Percentiles rank a stretch among this genome's conserved stretches.
These are phyloP conservation scores for Haberlea rhodopensis DNA, from an alignment of 257 asterid species.

Conservation along the genomic window DNA sequence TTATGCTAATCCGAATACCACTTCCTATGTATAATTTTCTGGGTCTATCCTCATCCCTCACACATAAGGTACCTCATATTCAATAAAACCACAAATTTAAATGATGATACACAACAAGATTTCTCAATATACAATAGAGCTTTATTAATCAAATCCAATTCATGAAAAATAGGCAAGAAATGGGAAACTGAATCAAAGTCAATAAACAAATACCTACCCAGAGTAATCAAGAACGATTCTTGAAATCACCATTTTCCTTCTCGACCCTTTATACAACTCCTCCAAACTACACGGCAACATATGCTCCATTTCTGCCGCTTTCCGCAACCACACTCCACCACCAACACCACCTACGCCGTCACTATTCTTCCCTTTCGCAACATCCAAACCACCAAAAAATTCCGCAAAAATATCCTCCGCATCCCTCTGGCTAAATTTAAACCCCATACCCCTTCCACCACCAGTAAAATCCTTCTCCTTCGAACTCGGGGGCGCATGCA, in stretches of 20 bases:
- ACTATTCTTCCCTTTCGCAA: conserved; percentile 29
- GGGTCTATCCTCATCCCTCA: no score
- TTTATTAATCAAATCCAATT: neutral
- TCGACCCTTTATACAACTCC: conserved; percentile 85
- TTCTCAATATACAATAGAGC: conserved; percentile 1
- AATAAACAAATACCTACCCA: conserved; percentile 48
- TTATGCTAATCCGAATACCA: no score
- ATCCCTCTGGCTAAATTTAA: conserved; percentile 51
- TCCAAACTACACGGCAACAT: conserved; percentile 82
- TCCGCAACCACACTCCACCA: conserved; percentile 43
- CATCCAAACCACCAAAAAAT: conserved; percentile 64
- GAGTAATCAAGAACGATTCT: conserved; percentile 74
- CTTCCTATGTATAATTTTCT: neutral
- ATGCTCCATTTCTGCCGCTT: conserved; percentile 79
- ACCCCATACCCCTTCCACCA: conserved; percentile 34
- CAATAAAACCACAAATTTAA: conserved; percentile 2
- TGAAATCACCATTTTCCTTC: conserved; percentile 85
- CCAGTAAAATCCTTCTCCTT: conserved; percentile 32
- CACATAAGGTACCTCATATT: no score
- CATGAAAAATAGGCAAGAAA: neutral
- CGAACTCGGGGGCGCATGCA: conserved; percentile 34
- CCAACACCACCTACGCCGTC: conserved; percentile 35
- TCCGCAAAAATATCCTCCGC: conserved; percentile 80
- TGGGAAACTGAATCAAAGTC: conserved; percentile 9
- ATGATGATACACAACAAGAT: conserved; percentile 8